phyloP scores from a whole-genome alignment of 2,329 filamentous ascomycete genomes.

The Raffaelea arxii region DNA sequence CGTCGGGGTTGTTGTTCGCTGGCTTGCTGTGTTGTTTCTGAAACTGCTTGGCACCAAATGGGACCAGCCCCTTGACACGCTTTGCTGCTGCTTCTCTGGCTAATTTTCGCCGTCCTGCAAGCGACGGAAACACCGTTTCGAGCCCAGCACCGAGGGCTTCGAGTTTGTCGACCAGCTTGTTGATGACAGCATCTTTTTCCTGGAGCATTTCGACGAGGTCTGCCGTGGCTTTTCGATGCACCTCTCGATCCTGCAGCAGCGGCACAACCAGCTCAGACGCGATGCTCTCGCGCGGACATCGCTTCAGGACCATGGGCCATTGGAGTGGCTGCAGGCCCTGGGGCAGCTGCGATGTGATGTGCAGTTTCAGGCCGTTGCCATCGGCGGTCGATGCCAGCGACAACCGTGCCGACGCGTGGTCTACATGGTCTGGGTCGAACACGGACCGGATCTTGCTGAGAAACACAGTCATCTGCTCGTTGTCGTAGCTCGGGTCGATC shows the following conservation, averaged over 20 bases:
- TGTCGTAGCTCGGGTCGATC: conserved; percentile 64
- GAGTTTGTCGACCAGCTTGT: conserved; percentile 43
- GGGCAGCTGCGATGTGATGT: conserved; percentile 51
- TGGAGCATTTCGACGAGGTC: conserved; percentile 32
- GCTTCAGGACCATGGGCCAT: conserved; percentile 54
- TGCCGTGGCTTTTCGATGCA: too few relatives aligned
- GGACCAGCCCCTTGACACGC: conserved; percentile 41
- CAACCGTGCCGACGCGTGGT: conserved; percentile 16
- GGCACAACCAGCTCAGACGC: conserved; percentile 42
- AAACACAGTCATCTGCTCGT: conserved; percentile 57
- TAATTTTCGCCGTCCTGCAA: conserved; percentile 35
- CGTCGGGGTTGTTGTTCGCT: neutral
- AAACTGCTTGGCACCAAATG: conserved; percentile 34
- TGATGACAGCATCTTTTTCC: conserved; percentile 43
- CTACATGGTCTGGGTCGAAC: conserved; percentile 35
- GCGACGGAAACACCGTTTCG: conserved; percentile 41
- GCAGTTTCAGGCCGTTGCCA: conserved; percentile 37
- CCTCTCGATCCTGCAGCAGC: conserved; percentile 38
- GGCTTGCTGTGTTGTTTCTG: conserved; percentile 13
- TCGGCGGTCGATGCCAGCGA: conserved; percentile 16
- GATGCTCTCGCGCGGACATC: conserved; percentile 30
- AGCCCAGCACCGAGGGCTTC: conserved; percentile 40
- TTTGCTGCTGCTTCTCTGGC: conserved; percentile 33
- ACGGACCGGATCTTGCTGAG: conserved; percentile 50
- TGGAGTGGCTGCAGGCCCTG: conserved; percentile 50